A percentile compares a stretch with the other conserved stretches of the same genome.
Evolutionary conservation across 2,329 filamentous ascomycete genomes (phyloP).

Genomic region (Exophiala viscosa): DNA sequence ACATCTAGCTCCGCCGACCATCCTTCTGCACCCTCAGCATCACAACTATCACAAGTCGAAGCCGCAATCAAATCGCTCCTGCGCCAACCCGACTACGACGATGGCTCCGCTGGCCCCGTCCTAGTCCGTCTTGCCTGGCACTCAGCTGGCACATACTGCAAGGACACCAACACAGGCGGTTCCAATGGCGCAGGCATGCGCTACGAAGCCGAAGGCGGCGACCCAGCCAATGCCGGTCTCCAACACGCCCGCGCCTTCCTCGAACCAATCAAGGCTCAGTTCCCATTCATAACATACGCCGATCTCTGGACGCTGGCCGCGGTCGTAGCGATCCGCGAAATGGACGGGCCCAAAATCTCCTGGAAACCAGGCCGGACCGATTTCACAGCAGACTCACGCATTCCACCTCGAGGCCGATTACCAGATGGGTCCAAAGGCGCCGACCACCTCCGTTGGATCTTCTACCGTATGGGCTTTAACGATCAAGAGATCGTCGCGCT

Average conservation of each 20-base stretch:
- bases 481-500: slow-evolving; percentile 60
- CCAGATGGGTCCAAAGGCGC: slow-evolving; percentile 54
- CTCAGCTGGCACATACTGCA: slow-evolving; percentile 61
- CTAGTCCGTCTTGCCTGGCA: slow-evolving; percentile 65
- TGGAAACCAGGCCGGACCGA: slow-evolving; percentile 61
- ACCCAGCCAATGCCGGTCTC: slow-evolving; percentile 62
- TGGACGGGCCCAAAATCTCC: slow-evolving; percentile 56
- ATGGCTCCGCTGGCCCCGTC: slow-evolving; percentile 61
- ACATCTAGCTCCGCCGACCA: background rate
- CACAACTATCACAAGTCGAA: slow-evolving; percentile 45
- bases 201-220: slow-evolving; percentile 61
- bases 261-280: slow-evolving; percentile 57
- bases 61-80: slow-evolving; percentile 53
- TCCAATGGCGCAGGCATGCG: slow-evolving; percentile 65
- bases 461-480: slow-evolving; percentile 59
- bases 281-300: slow-evolving; percentile 63
- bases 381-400: slow-evolving; percentile 57
- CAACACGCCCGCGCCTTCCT: slow-evolving; percentile 62
- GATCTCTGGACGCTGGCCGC: slow-evolving; percentile 64
- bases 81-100: slow-evolving; percentile 61
- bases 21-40: slow-evolving; percentile 1
- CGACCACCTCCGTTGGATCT: slow-evolving; percentile 55
- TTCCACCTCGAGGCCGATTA: slow-evolving; percentile 56
- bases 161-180: slow-evolving; percentile 57
- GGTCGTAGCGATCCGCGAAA: slow-evolving; percentile 55